A percentile compares a stretch with the other conserved stretches of the same genome.
These are phyloP conservation scores for Trapa bicornis DNA, from an alignment of 345 rosid species.

Conservation along the genomic window DNA sequence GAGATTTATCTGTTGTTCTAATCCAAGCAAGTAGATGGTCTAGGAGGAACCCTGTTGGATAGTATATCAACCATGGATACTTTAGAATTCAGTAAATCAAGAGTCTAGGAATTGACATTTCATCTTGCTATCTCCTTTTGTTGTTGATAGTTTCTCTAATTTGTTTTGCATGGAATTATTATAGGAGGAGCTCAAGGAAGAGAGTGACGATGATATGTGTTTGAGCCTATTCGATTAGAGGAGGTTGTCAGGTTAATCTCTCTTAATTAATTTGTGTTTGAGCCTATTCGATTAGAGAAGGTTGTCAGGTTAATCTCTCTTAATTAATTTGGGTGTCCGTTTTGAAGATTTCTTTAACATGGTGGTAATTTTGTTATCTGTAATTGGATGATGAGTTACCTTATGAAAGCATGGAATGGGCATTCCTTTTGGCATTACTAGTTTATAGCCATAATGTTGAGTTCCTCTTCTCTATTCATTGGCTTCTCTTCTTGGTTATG, in stretches of 20 bases:
- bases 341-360: background rate
- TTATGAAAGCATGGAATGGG: background rate
- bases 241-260: background rate
- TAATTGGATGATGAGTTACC: background rate
- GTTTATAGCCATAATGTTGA: background rate
- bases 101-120: too few species aligned
- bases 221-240: constrained; percentile 26
- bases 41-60: background rate
- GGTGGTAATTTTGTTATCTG: background rate
- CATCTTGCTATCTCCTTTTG: too few species aligned
- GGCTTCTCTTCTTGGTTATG: background rate
- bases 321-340: constrained; percentile 1
- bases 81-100: background rate
- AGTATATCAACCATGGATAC: background rate
- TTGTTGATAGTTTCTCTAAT: too few species aligned
- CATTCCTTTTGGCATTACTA: background rate
- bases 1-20: too few species aligned
- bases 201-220: constrained; percentile 37
- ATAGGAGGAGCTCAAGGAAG: constrained; percentile 32
- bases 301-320: background rate
- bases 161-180: too few species aligned
- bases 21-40: background rate
- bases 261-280: constrained; percentile 9
- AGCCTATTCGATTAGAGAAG: constrained; percentile 24
- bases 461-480: background rate